phyloP scores from a whole-genome alignment of 2,329 filamentous ascomycete species.

The Coleophoma cylindrospora region DNA sequence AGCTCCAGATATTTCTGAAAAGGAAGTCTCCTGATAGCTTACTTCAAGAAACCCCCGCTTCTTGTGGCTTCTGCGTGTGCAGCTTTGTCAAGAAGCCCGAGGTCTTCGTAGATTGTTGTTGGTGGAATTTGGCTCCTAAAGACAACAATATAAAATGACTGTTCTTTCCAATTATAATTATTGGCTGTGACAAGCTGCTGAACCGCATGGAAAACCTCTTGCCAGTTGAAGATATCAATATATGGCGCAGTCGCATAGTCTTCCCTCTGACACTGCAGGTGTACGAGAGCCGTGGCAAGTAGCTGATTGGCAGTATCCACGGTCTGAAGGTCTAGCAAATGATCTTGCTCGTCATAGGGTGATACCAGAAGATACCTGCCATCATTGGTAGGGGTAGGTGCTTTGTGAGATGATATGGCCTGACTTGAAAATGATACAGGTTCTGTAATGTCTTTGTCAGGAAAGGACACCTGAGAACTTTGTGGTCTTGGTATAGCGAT shows the following conservation, averaged over 20 bases:
- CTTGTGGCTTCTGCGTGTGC: constrained; percentile 76
- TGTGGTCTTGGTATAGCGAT: too few species aligned
- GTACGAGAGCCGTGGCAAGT: constrained; percentile 65
- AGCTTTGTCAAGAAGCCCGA: constrained; percentile 70
- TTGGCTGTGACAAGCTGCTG: constrained; percentile 42
- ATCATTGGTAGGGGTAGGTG: neutral
- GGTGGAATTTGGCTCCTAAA: constrained; percentile 72
- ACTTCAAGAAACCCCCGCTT: constrained; percentile 80
- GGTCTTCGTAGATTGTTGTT: constrained; percentile 59
- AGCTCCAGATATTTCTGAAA: neutral
- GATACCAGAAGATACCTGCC: constrained; percentile 56
- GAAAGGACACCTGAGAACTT: too few species aligned
- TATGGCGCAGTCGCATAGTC: constrained; percentile 79
- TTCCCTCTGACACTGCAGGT: constrained; percentile 53
- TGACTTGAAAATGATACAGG: too few species aligned
- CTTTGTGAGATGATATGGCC: too few species aligned
- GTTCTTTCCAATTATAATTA: constrained; percentile 50
- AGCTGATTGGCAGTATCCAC: constrained; percentile 63
- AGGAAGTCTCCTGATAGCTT: constrained; percentile 11
- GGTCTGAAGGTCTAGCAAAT: constrained; percentile 67
- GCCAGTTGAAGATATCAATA: constrained; percentile 72
- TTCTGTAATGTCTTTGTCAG: too few species aligned
- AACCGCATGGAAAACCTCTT: constrained; percentile 53
- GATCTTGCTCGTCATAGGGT: constrained; percentile 66
- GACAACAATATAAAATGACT: constrained; percentile 76